Evolutionary conservation across 768 basidiomycete genomes (phyloP), one percentile per base, ranked within the genome.

Genomic region (Tricholoma flavovirens): DNA sequence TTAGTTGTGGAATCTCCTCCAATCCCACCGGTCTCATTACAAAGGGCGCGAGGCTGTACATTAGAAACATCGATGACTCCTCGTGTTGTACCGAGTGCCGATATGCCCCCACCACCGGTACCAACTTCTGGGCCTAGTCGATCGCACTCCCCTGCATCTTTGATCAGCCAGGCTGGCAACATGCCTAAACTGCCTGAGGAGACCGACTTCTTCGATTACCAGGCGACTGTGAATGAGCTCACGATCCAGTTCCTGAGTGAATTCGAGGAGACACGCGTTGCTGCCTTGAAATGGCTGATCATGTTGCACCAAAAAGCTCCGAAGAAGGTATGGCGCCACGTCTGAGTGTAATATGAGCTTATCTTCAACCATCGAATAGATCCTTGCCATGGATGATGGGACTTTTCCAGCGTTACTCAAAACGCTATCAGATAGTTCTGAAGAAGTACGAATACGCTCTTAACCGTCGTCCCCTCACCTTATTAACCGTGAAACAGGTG

Each of bases 271-370:
- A 98, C 97, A 0, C 77, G 95, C 49, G 92, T 98, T 5, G 93
- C 94, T 24, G 94, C 96, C 2, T 70, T 99, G 63, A 95, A 96
- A 71, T 99, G 97, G 97, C 75, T 99, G 36, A 86, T 97, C 55
- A 99, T 99, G 97, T 74, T 99, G 51, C 97, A 99, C 71, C 90
- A 95, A 68, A 98, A 98, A 66, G 93, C 94, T 11, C 97, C 97
- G 0, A 91, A 88, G 73, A 96, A 96, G 83, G 94, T 89, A 58
- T 46, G 66, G 53, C 10, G 51, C 21, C 17, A 17, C 4, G 40
- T 52, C 32, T 64, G 51, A 49, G 33, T 32, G 32, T 11, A 11
- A 11, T 6, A 29, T 11, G 14, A 33, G 26, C 46, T 30, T 10
- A 29, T 49, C 30, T 32, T 8, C 45, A 46, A 21, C 51, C 35